A percentile compares a stretch with the other conserved stretches of the same genome.
phyloP scores from a whole-genome alignment of 306 rosid genomes.

The Castanospermum australe region DNA sequence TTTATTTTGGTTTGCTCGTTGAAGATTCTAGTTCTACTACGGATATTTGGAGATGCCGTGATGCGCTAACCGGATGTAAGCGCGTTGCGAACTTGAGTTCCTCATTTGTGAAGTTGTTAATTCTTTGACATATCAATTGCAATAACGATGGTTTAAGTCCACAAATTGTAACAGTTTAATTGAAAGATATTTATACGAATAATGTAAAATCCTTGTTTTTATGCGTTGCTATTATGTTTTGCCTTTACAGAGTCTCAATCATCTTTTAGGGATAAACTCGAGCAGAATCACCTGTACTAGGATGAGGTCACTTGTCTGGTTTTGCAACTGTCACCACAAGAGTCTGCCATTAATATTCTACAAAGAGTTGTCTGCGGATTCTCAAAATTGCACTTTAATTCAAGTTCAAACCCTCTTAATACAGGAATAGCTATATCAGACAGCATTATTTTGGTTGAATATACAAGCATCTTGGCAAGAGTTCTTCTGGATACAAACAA shows the following conservation, averaged over 20 bases:
- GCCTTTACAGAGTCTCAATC: background rate
- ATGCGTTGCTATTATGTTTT: background rate
- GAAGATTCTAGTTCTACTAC: too few species aligned
- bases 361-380: background rate
- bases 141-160: too few species aligned
- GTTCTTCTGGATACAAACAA: slow-evolving; percentile 1
- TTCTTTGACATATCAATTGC: too few species aligned
- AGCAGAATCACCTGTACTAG: background rate
- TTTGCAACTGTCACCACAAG: background rate
- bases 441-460: slow-evolving; percentile 29
- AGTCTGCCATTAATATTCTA: background rate
- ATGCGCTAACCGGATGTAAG: too few species aligned
- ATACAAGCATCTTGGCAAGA: slow-evolving; percentile 17
- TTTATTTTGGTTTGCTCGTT: too few species aligned
- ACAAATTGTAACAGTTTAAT: too few species aligned
- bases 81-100: too few species aligned
- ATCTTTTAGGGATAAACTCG: background rate
- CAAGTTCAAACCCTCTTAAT: background rate
- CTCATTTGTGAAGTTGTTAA: too few species aligned
- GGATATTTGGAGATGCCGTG: too few species aligned
- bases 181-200: background rate
- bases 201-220: background rate
- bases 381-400: background rate
- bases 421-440: background rate
- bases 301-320: slow-evolving; percentile 14